Conservation (phyloP, 768 basidiomycete genomes). For the Collybia nuda region DNA sequence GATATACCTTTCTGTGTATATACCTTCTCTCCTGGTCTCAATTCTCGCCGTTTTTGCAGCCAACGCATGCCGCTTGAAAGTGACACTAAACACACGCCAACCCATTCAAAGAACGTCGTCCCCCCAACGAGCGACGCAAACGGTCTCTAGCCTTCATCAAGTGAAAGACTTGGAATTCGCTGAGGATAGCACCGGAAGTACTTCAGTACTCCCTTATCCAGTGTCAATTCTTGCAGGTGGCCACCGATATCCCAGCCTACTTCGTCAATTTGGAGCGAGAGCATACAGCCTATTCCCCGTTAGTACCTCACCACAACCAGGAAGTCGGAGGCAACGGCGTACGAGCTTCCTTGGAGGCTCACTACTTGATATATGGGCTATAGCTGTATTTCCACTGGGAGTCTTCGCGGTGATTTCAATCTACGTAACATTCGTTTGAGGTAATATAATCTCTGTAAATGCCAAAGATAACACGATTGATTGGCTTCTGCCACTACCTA, state of each 20-base stretch:
- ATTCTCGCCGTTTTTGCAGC: slow-evolving; percentile 42
- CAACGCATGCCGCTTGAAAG: slow-evolving; percentile 16
- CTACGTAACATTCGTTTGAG: slow-evolving; percentile 26
- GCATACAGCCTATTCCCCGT: slow-evolving; percentile 1
- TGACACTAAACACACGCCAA: slow-evolving; percentile 1
- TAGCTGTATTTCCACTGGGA: slow-evolving; percentile 41
- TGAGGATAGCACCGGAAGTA: neutral
- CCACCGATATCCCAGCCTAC: slow-evolving; percentile 6
- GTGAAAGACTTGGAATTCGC: neutral
- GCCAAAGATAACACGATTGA: too few species aligned
- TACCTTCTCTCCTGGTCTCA: slow-evolving; percentile 65
- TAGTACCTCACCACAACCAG: slow-evolving; percentile 4
- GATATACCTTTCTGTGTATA: slow-evolving; percentile 73
- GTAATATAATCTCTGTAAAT: too few species aligned
- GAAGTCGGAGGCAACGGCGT: slow-evolving; percentile 1
- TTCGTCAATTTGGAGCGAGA: neutral
- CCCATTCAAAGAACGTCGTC: slow-evolving; percentile 9
- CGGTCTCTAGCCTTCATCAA: too few species aligned
- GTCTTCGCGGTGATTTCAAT: slow-evolving; percentile 38
- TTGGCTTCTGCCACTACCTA: too few species aligned
- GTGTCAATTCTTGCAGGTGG: slow-evolving; percentile 6
- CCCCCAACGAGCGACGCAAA: neutral
- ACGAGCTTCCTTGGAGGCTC: slow-evolving; percentile 24
- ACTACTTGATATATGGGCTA: slow-evolving; percentile 38
- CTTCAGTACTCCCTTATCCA: slow-evolving; percentile 15